Conservation (phyloP, 345 rosid species). For the Chamaenerion angustifolium region DNA sequence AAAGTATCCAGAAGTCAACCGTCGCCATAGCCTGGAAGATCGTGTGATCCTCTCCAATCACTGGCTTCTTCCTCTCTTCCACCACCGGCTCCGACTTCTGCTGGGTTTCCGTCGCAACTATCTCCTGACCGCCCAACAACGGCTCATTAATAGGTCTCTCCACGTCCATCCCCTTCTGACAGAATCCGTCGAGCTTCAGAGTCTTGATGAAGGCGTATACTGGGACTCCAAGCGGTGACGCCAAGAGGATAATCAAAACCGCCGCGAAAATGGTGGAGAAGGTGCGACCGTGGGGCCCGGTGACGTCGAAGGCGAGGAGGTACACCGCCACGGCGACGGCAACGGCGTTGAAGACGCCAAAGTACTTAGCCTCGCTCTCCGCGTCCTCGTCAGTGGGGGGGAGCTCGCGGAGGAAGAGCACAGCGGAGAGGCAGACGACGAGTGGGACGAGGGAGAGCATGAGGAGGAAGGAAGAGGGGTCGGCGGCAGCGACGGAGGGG, state of each 20-base stretch:
- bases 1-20: slow-evolving; percentile 75
- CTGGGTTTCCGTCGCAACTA: slow-evolving; percentile 2
- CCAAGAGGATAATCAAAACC: slow-evolving; percentile 39
- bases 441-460: slow-evolving; percentile 67
- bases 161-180: slow-evolving; percentile 11
- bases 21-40: slow-evolving; percentile 51
- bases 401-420: slow-evolving; percentile 70
- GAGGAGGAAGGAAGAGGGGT: slow-evolving; percentile 35
- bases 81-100: neutral
- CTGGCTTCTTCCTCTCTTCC: slow-evolving; percentile 29
- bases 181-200: slow-evolving; percentile 3
- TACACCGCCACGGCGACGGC: slow-evolving; percentile 72
- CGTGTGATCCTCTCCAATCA: slow-evolving; percentile 78
- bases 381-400: slow-evolving; percentile 48
- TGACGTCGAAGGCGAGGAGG: slow-evolving; percentile 48
- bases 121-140: slow-evolving; percentile 15
- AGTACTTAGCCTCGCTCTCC: slow-evolving; percentile 52
- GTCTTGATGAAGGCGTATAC: slow-evolving; percentile 24
- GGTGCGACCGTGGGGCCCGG: slow-evolving; percentile 22
- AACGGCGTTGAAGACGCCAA: slow-evolving; percentile 43
- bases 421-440: slow-evolving; percentile 65
- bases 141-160: slow-evolving; percentile 33
- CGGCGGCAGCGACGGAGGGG: slow-evolving; percentile 11
- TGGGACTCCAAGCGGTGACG: slow-evolving; percentile 60
- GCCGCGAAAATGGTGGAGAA: slow-evolving; percentile 34